A percentile compares a stretch with the other conserved stretches of the same genome.
These are phyloP conservation scores for Lichenothelia convexa DNA, from an alignment of 495 filamentous ascomycete species.

Conservation along the genomic window DNA sequence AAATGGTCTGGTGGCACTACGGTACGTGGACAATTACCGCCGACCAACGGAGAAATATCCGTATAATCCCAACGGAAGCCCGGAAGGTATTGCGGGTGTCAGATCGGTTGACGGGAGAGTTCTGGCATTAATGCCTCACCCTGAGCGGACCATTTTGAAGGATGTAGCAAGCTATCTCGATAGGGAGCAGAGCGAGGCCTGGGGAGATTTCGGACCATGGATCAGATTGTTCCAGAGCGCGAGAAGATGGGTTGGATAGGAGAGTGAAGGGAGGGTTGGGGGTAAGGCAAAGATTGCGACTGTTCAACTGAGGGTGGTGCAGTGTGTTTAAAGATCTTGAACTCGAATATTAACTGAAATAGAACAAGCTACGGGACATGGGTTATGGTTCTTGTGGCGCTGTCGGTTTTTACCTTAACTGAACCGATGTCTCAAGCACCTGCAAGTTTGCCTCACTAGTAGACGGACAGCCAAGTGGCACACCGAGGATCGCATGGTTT, in stretches of 20 bases:
- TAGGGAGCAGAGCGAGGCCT: constrained; percentile 39
- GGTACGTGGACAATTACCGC: constrained; percentile 68
- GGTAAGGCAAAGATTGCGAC: too few relatives aligned
- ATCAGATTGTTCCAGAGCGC: constrained; percentile 29
- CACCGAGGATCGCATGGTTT: too few relatives aligned
- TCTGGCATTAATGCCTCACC: constrained; percentile 90
- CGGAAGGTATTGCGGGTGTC: constrained; percentile 70
- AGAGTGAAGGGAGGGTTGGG: too few relatives aligned
- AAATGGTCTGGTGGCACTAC: constrained; percentile 45
- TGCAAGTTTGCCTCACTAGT: too few relatives aligned
- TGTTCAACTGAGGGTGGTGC: too few relatives aligned
- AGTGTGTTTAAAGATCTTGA: too few relatives aligned
- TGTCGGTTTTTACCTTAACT: too few relatives aligned
- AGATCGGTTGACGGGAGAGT: constrained; percentile 67
- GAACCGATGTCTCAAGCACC: too few relatives aligned
- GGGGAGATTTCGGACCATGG: constrained; percentile 86
- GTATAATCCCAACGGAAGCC: constrained; percentile 84
- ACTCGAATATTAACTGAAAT: too few relatives aligned
- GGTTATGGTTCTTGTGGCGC: too few relatives aligned
- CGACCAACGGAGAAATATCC: constrained; percentile 69
- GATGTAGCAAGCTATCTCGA: constrained; percentile 67
- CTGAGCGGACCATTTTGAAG: constrained; percentile 74
- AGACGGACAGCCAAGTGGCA: too few relatives aligned
- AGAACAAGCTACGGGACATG: too few relatives aligned
- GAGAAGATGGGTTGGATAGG: constrained; percentile 67